phyloP scores from a whole-genome alignment of 345 rosid species.

The Eucalyptus regnans region DNA sequence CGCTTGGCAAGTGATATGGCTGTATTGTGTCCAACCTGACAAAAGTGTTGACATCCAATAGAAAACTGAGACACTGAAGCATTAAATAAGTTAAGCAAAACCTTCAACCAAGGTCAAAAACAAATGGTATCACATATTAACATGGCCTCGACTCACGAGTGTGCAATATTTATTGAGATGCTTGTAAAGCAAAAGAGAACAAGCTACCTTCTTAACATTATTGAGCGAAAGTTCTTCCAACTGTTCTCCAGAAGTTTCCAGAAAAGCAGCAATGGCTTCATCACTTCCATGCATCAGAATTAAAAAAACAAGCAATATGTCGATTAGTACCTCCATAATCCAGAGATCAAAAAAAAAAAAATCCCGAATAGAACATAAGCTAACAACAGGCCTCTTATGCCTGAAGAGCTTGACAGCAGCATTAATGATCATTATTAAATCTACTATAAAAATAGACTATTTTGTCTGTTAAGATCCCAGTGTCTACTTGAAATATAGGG shows the following conservation, averaged over 20 bases:
- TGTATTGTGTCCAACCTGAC: conserved; percentile 59
- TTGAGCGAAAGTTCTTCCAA: conserved; percentile 64
- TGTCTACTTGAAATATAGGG: background rate
- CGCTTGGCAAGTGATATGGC: conserved; percentile 55
- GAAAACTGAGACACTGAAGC: background rate
- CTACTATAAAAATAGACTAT: background rate
- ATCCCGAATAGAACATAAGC: background rate
- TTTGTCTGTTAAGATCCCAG: background rate
- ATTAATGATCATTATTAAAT: background rate
- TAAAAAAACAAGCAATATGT: background rate
- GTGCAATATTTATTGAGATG: background rate
- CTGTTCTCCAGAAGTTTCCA: conserved; percentile 60
- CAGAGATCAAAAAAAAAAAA: background rate
- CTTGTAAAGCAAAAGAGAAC: background rate
- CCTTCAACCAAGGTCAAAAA: background rate
- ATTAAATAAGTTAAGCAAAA: background rate
- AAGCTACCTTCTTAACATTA: conserved; percentile 52
- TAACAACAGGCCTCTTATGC: background rate
- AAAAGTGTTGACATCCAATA: background rate
- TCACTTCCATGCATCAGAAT: conserved; percentile 31
- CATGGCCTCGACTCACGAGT: background rate
- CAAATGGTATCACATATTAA: background rate
- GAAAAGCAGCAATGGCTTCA: conserved; percentile 87
- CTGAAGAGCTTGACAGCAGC: background rate
- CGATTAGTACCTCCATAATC: background rate